A percentile compares a stretch with the other conserved stretches of the same genome.
These are phyloP conservation scores for Viola odorata DNA, from an alignment of 345 rosid genomes.

Conservation along the genomic window DNA sequence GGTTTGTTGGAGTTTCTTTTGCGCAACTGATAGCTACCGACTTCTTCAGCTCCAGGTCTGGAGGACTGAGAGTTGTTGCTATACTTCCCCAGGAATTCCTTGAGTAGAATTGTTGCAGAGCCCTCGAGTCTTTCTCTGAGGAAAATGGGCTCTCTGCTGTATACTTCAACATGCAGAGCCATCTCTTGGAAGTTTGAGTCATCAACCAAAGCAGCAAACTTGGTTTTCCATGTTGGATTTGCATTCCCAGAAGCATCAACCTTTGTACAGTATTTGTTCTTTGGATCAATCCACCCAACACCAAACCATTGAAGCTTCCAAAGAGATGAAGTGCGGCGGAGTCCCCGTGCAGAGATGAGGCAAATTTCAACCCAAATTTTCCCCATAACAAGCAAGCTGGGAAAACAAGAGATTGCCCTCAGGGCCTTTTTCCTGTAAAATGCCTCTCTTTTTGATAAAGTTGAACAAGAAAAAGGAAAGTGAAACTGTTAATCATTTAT, in stretches of 20 bases:
- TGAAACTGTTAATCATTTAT: conserved; percentile 5
- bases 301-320: conserved; percentile 96
- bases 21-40: conserved; percentile 78
- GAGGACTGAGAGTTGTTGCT: conserved; percentile 31
- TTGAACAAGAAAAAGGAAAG: conserved; percentile 5
- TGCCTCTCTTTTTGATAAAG: conserved; percentile 15
- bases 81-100: conserved; percentile 55
- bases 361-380: conserved; percentile 64
- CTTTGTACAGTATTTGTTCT: conserved; percentile 77
- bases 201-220: conserved; percentile 54
- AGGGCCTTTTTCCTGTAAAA: background rate
- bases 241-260: conserved; percentile 61
- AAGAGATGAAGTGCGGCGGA: conserved; percentile 48
- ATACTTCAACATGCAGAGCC: conserved; percentile 60
- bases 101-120: conserved; percentile 56
- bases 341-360: conserved; percentile 74
- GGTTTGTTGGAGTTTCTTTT: conserved; percentile 55
- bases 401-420: conserved; percentile 2
- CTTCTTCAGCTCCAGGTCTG: conserved; percentile 37
- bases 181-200: conserved; percentile 40
- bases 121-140: conserved; percentile 76
- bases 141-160: conserved; percentile 83
- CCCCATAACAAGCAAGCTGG: conserved; percentile 40
- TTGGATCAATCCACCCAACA: conserved; percentile 85
- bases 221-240: conserved; percentile 78